Base-by-base conservation (phyloP, 2,329 filamentous ascomycete genomes). In the Orbilia quercus region DNA sequence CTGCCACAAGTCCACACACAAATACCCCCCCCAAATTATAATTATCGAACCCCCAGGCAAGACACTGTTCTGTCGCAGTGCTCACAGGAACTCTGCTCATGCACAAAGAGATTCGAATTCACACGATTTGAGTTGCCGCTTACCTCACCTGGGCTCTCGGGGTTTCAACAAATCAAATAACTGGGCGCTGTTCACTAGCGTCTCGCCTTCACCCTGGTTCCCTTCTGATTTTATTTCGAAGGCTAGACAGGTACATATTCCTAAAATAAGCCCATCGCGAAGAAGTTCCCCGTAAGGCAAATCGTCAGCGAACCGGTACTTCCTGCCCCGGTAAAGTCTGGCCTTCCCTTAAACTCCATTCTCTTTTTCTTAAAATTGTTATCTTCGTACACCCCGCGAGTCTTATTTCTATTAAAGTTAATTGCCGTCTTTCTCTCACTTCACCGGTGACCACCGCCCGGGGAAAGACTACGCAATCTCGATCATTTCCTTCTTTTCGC, bases 101-200 rank as follows among this genome's bases (percentile, higher is more conserved):
- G 57, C 36, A 31, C 11, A 53, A 25, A 28, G 54, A 28, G 22
- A 34, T 16, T 22, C 28, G 36, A 42, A 38, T 65, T 55, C 50
- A 31, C 57, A 63, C 66, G 58, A 72, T 65, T 65, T 65, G 67
- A 72, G 67, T 72, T 72, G 64, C 67, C 67, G 67, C 67, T 72
- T 72, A 58, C 67, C 55, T 36, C 23, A 59, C 59, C 67, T 72
- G 67, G 59, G 67, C 25, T 48, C 38, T 64, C 59, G 53, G 67
- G 67, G 67, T 60, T 59, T 64, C 67, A 72, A 54, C 67, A 72
- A 72, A 72, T 72, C 59, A 72, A 65, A 65, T 55, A 60, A 20
- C 59, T 45, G 44, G 45, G 58, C 25, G 36, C 50, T 64, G 66
- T 47, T n/a, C 53, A 54, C 67, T 72, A 65, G 67, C 67, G 67